These are phyloP conservation scores for Apiospora hydei DNA, from an alignment of 2,329 filamentous ascomycete genomes.

Conservation along the genomic window DNA sequence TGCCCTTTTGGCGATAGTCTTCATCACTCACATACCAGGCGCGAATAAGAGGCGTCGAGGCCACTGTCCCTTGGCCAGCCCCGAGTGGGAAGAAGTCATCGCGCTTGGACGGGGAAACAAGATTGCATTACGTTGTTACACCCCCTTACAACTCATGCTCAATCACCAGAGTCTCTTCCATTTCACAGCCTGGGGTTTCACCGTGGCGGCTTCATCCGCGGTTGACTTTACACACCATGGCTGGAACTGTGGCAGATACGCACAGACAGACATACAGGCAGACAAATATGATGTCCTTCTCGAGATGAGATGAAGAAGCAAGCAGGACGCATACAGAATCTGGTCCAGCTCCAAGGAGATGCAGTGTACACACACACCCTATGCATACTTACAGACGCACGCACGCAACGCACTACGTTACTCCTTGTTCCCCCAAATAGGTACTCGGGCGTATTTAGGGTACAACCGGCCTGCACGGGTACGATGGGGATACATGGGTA, in stretches of 20 bases:
- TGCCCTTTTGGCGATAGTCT: constrained; percentile 5
- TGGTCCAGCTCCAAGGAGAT: constrained; percentile 11
- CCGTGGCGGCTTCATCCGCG: constrained; percentile 15
- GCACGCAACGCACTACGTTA: constrained; percentile 19
- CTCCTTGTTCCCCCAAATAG: constrained; percentile 10
- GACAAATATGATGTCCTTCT: not conserved
- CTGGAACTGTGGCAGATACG: not conserved
- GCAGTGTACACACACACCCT: constrained; percentile 14
- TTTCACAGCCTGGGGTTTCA: not conserved
- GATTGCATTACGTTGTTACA: constrained; percentile 18
- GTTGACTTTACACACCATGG: constrained; percentile 8
- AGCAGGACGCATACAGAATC: constrained; percentile 1
- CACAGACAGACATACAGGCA: not conserved
- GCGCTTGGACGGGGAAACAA: constrained; percentile 11
- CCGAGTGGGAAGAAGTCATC: not conserved
- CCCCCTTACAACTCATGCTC: not conserved
- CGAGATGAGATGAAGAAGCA: constrained; percentile 17
- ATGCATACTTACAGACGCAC: constrained; percentile 21
- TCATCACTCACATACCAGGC: constrained; percentile 4
- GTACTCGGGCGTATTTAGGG: constrained; percentile 23
- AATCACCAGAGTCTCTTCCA: constrained; percentile 7
- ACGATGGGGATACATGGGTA: constrained; percentile 18
- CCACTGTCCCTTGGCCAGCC: constrained; percentile 5
- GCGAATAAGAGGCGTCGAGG: constrained; percentile 10
- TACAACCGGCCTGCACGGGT: constrained; percentile 20